Base-by-base conservation (phyloP, 495 filamentous ascomycete genomes). In the Penicillium riverlandense region DNA sequence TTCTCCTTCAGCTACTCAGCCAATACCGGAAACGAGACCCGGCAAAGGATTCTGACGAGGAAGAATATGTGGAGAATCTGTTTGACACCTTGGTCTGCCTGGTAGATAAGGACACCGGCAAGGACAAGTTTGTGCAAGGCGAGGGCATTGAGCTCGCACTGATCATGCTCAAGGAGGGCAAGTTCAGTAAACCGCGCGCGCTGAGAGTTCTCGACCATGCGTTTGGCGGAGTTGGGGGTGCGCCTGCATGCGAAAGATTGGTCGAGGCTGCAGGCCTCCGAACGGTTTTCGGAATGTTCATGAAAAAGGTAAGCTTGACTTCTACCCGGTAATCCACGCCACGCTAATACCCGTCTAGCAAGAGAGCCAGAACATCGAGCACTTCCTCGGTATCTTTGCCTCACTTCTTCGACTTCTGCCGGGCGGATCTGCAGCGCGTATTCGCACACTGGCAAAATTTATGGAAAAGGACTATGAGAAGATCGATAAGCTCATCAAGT, bases 391-490 rank as follows among this genome's bases (percentile, higher is more conserved):
- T 11, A 90, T 97, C 7, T 90, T 97, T 41, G 80, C 87, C 2
- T 85, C 86, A 0, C 74, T 99, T 56, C 74, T 99, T 1, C 84
- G 90, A 11, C 72, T 79, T 1, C 59, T 99, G 2, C 89, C 88
- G 0, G 85, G 80, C 5, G 79, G 88, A n/a, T 87, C 84, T 9
- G 72, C 86, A 1, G 69, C 79, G n/a, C 74, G 92, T 2, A 90
- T 96, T 29, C 77, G 92, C 2, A 77, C 85, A 6, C 74, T 97
- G 0, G 92, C 90, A 4, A 99, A 99, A 55, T 97, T 99, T 59
- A 84, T 94, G 35, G 90, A 96, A 66, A 91, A 86, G 51, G 85
- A 96, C 45, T 96, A 94, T 58, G 86, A 89, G 46, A 94, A 95
- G 65, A 80, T 85, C 10, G 66, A 53, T 8, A 84, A 80, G 53